Evolutionary conservation across 176 grass and related monocot genomes (phyloP), one percentile per base, ranked within the genome.

Genomic region (Bromus sterilis): DNA sequence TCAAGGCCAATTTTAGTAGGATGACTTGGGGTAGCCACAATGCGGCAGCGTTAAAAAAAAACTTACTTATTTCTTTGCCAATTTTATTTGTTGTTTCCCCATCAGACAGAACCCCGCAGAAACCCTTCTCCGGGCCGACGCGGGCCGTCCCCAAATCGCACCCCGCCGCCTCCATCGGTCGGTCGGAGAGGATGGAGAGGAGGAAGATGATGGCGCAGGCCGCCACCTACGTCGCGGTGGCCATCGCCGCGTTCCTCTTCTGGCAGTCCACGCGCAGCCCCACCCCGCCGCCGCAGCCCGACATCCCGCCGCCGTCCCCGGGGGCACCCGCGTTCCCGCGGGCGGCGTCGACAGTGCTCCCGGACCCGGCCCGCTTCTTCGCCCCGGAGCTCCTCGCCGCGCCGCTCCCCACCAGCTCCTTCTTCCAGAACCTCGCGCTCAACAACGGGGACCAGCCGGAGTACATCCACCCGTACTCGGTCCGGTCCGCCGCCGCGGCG

Each of bases 381-480:
- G 77, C 93, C 67, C 77, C 82, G 11, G 10, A 37, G 25, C 96
- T 99, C 28, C 86, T 93, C 72, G 72, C 79, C 58, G 74, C 82
- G 62, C 96, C 93, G 78, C 92, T 99, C 56, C 96, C 96, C 59
- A 99, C 96, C 36, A 90, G 93, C 71, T 91, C 96, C 39, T 99
- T 95, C 86, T 98, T 99, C 87, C 96, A 99, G 75, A 99, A 99
- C 90, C 91, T 77, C 62, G 74, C 32, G 70, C 96, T 99, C 67
- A 99, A 99, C 18, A 85, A 93, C 71, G 96, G 96, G 56, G 92
- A 94, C 71, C 96, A 99, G 80, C 88, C 96, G 6, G 96, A 99
- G 85, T 95, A 99, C 84, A 78, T 99, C 88, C 93, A 99, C 59
- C 96, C 96, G 4, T 99, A 95, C 89, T 88, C 92, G 53, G 32